Percentiles rank a stretch among this genome's conserved stretches.
Conservation (phyloP, 768 basidiomycete species). For the Leccinum imitatum region DNA sequence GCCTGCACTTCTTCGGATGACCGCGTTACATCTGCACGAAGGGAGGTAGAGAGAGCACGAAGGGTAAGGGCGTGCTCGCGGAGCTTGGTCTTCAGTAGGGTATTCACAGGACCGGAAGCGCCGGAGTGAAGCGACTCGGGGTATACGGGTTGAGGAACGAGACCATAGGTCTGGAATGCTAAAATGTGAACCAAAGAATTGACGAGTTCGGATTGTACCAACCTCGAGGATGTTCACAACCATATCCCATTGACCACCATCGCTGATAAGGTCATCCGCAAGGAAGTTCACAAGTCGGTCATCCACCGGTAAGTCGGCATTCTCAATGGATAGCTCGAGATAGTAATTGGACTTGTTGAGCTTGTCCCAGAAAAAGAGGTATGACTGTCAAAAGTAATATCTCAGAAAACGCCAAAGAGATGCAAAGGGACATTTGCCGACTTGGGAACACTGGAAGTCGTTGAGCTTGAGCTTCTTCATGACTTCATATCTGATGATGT, state of each 20-base stretch:
- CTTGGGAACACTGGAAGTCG: conserved; percentile 92
- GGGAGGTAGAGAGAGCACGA: conserved; percentile 56
- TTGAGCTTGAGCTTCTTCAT: conserved; percentile 84
- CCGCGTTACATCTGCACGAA: conserved; percentile 45
- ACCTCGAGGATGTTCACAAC: conserved; percentile 65
- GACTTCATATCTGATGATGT: conserved; percentile 77
- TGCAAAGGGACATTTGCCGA: conserved; percentile 25
- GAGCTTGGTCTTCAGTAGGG: conserved; percentile 83
- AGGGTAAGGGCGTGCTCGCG: conserved; percentile 88
- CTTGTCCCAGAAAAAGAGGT: conserved; percentile 96
- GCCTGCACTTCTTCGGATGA: conserved; percentile 47
- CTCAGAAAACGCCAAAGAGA: conserved; percentile 6
- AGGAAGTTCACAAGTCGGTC: conserved; percentile 81
- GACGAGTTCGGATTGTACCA: conserved; percentile 5
- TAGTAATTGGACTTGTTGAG: conserved; percentile 90
- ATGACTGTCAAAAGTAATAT: conserved; percentile 48
- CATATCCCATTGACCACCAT: conserved; percentile 98
- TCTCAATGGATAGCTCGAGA: conserved; percentile 83
- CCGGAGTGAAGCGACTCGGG: conserved; percentile 87
- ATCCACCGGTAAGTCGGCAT: conserved; percentile 76
- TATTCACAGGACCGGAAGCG: conserved; percentile 68
- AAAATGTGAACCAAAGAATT: conserved; percentile 30
- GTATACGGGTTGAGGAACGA: conserved; percentile 79
- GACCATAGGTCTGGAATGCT: conserved; percentile 63
- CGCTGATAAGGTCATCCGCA: conserved; percentile 73